A percentile compares a stretch with the other conserved stretches of the same genome.
These are phyloP conservation scores for Conoideocrella luteorostrata DNA, from an alignment of 2,329 filamentous ascomycete species.

Conservation along the genomic window DNA sequence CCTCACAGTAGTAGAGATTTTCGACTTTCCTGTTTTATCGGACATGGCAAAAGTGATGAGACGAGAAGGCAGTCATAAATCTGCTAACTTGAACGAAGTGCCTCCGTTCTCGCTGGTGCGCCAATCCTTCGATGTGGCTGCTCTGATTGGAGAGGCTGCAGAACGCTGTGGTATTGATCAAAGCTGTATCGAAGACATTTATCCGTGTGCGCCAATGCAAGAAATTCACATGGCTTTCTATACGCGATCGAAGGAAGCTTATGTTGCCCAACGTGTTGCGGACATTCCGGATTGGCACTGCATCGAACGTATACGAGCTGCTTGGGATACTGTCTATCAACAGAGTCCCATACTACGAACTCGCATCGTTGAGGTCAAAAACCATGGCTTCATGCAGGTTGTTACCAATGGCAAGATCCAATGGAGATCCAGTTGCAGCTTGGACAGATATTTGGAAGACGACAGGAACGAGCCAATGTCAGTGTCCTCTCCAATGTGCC, in stretches of 20 bases:
- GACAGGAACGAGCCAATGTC: slow-evolving; percentile 10
- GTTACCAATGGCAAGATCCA: neutral
- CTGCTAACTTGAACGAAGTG: neutral
- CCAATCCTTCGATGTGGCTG: neutral
- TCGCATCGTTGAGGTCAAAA: slow-evolving; percentile 10
- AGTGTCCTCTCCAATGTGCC: slow-evolving; percentile 11
- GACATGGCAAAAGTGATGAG: slow-evolving; percentile 1
- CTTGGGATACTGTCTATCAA: slow-evolving; percentile 13
- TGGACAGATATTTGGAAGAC: neutral
- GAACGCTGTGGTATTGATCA: slow-evolving; percentile 10
- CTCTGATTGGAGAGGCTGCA: slow-evolving; percentile 4
- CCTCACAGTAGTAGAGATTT: slow-evolving; percentile 1
- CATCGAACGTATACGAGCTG: slow-evolving; percentile 4
- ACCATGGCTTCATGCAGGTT: slow-evolving; percentile 13
- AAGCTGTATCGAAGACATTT: slow-evolving; percentile 13
- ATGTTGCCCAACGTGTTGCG: slow-evolving; percentile 12
- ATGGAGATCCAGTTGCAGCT: neutral
- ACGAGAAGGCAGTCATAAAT: neutral
- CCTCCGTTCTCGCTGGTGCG: slow-evolving; percentile 2
- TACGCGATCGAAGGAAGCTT: slow-evolving; percentile 9
- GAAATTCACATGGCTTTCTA: slow-evolving; percentile 15
- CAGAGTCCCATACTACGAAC: slow-evolving; percentile 11
- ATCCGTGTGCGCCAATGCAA: slow-evolving; percentile 18
- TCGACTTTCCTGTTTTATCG: neutral
- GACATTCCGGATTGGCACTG: slow-evolving; percentile 9